A percentile compares a stretch with the other conserved stretches of the same genome.
phyloP scores from a whole-genome alignment of 108 stramenopile genomes.

The Pseudonitzschia delicatissima region DNA sequence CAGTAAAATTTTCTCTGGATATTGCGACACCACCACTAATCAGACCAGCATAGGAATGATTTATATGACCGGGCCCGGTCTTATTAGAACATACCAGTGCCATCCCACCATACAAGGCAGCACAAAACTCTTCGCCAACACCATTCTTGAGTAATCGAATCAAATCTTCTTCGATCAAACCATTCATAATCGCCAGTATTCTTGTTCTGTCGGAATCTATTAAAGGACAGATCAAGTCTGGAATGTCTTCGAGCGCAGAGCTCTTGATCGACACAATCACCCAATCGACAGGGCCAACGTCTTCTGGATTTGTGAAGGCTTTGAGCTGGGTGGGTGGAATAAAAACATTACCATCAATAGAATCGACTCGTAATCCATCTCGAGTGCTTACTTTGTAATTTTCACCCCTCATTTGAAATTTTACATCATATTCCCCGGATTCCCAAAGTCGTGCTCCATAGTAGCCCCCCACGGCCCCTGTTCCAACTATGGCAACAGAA shows the following conservation, averaged over 20 bases:
- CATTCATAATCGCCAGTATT: conserved; percentile 83
- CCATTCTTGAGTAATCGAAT: conserved; percentile 33
- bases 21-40: conserved; percentile 45
- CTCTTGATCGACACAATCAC: conserved; percentile 72
- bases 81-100: conserved; percentile 79
- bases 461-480: conserved; percentile 58
- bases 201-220: conserved; percentile 49
- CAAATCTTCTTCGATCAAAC: conserved; percentile 80
- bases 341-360: conserved; percentile 56
- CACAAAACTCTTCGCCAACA: conserved; percentile 45
- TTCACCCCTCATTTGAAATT: conserved; percentile 72
- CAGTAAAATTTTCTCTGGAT: conserved; percentile 9
- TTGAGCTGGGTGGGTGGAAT: conserved; percentile 60
- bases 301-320: conserved; percentile 41
- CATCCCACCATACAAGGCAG: conserved; percentile 81
- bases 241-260: conserved; percentile 56
- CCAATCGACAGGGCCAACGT: conserved; percentile 68
- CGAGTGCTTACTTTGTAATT: conserved; percentile 45
- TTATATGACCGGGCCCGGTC: conserved; percentile 52
- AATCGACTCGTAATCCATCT: conserved; percentile 64
- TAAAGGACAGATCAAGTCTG: conserved; percentile 54
- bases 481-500: conserved; percentile 1
- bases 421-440: conserved; percentile 52
- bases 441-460: conserved; percentile 80
- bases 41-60: conserved; percentile 71